These are phyloP conservation scores for Cicer cuneatum DNA, from an alignment of 306 rosid genomes.

Conservation along the genomic window DNA sequence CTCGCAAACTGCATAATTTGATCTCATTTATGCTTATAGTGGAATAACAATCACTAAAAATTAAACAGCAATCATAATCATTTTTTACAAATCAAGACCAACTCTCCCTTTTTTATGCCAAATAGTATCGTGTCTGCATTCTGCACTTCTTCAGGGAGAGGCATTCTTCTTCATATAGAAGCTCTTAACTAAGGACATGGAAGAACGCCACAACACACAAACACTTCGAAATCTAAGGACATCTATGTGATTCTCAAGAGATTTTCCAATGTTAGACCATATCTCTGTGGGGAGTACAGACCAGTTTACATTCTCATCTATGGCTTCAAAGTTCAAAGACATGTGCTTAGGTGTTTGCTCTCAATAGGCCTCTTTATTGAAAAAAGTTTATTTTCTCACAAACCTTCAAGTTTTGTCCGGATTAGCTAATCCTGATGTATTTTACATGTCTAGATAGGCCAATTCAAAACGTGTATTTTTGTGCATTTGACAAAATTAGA, in stretches of 20 bases:
- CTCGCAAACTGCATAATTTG: background rate
- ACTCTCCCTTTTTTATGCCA: background rate
- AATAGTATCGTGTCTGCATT: background rate
- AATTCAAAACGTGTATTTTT: no score
- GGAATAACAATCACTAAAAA: no score
- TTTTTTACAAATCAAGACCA: background rate
- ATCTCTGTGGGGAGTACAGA: constrained; percentile 61
- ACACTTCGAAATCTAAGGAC: constrained; percentile 65
- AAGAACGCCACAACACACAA: constrained; percentile 52
- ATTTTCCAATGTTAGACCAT: constrained; percentile 53
- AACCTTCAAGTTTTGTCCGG: no score
- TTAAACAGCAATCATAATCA: background rate
- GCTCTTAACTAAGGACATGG: constrained; percentile 32
- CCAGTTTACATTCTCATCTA: constrained; percentile 49
- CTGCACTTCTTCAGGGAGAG: constrained; percentile 32
- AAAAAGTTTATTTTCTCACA: no score
- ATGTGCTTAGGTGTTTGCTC: background rate
- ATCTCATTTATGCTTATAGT: no score
- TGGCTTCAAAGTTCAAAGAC: background rate
- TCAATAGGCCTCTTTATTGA: no score
- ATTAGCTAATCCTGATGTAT: no score
- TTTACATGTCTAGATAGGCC: no score
- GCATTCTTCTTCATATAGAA: background rate
- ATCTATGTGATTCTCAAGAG: constrained; percentile 49
- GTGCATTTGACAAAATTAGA: no score